Conservation (phyloP, 352 stramenopile species). For the Pythium diclinum region DNA sequence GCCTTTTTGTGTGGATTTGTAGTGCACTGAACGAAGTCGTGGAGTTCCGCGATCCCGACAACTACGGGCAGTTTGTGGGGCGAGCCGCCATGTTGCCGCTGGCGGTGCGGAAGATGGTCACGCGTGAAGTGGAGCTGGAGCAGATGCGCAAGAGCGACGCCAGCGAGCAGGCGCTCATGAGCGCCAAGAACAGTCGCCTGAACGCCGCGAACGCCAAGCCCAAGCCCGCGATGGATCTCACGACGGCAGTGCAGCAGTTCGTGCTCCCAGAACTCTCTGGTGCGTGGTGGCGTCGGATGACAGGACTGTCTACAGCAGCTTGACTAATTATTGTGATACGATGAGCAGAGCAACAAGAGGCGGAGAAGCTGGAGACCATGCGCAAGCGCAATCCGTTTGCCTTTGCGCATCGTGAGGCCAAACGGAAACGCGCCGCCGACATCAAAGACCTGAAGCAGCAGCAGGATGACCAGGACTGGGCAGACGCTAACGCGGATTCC, state of each 20-base stretch:
- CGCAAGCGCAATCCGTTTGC: slow-evolving; percentile 77
- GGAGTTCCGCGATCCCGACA: slow-evolving; percentile 44
- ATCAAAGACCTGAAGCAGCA: slow-evolving; percentile 35
- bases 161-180: slow-evolving; percentile 18
- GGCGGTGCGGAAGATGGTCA: slow-evolving; percentile 70
- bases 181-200: slow-evolving; percentile 7
- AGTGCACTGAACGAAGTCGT: slow-evolving; percentile 74
- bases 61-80: slow-evolving; percentile 14
- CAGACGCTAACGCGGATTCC: slow-evolving; percentile 24
- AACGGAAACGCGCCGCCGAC: slow-evolving; percentile 57
- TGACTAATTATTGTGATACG: neutral
- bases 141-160: slow-evolving; percentile 68
- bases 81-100: slow-evolving; percentile 50
- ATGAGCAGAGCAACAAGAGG: slow-evolving; percentile 50
- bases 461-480: slow-evolving; percentile 32
- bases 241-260: slow-evolving; percentile 35
- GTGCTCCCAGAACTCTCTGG: slow-evolving; percentile 52
- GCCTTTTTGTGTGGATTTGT: neutral
- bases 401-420: slow-evolving; percentile 76
- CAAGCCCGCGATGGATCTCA: slow-evolving; percentile 22
- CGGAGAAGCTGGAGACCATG: slow-evolving; percentile 56
- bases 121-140: slow-evolving; percentile 76
- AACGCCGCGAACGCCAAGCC: slow-evolving; percentile 14
- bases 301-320: neutral
- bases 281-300: slow-evolving; percentile 26